These are phyloP conservation scores for Blumeria graminis DNA, from an alignment of 2,329 filamentous ascomycete genomes.

Conservation along the genomic window DNA sequence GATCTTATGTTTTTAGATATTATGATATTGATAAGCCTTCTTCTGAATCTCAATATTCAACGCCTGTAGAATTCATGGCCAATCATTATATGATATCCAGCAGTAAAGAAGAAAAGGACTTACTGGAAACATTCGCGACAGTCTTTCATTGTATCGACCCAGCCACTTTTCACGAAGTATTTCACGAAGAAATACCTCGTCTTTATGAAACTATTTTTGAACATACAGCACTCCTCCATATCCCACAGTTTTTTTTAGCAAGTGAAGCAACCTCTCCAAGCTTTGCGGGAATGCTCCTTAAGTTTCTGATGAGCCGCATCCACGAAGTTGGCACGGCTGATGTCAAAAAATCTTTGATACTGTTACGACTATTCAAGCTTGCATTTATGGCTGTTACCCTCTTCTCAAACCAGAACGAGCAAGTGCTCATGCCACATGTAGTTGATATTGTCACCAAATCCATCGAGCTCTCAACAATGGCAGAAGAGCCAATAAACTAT, in stretches of 20 bases:
- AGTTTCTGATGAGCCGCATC: conserved; percentile 92
- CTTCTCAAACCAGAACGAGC: conserved; percentile 85
- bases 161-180: conserved; percentile 95
- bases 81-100: conserved; percentile 90
- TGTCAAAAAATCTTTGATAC: conserved; percentile 74
- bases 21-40: conserved; percentile 71
- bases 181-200: conserved; percentile 87
- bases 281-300: conserved; percentile 92
- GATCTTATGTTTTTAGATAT: conserved; percentile 87
- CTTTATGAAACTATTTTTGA: conserved; percentile 97
- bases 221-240: conserved; percentile 77
- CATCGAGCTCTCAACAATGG: conserved; percentile 83
- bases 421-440: conserved; percentile 83
- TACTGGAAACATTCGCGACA: conserved; percentile 90
- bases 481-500: conserved; percentile 96
- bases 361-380: conserved; percentile 85
- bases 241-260: conserved; percentile 96
- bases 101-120: conserved; percentile 87
- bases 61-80: conserved; percentile 74
- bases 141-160: conserved; percentile 98
- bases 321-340: conserved; percentile 84
- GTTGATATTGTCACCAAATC: conserved; percentile 95
- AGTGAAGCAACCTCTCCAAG: conserved; percentile 93
- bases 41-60: conserved; percentile 48
- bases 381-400: conserved; percentile 98